Percentiles rank a stretch among this genome's conserved stretches.
Conservation (phyloP, 768 basidiomycete genomes). For the Harrya chromipes region DNA sequence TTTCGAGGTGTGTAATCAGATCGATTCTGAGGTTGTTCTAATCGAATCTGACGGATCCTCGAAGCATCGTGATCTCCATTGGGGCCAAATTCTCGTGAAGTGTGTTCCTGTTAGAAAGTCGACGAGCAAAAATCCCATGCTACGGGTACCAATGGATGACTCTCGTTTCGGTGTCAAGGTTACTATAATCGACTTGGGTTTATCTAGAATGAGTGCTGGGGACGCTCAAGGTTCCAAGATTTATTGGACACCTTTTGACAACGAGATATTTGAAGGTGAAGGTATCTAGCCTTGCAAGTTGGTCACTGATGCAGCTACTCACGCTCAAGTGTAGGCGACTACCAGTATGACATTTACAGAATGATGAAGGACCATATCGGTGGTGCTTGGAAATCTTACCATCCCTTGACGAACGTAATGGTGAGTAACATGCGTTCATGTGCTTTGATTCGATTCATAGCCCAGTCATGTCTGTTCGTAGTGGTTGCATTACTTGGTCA, state of each 20-base stretch:
- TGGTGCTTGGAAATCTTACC: constrained; percentile 69
- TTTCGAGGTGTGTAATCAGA: constrained; percentile 71
- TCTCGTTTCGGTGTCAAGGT: constrained; percentile 62
- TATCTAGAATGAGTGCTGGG: constrained; percentile 76
- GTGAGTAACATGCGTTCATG: constrained; percentile 41
- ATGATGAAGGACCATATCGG: constrained; percentile 69
- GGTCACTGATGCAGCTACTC: constrained; percentile 1
- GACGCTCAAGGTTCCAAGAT: constrained; percentile 43
- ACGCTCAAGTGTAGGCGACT: constrained; percentile 56
- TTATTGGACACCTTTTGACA: constrained; percentile 82
- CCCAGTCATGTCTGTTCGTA: constrained; percentile 32
- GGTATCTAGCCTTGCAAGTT: constrained; percentile 44
- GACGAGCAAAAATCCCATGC: constrained; percentile 32
- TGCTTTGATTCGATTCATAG: constrained; percentile 6
- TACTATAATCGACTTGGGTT: constrained; percentile 92
- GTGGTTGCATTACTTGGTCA: constrained; percentile 89
- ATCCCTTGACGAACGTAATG: constrained; percentile 87
- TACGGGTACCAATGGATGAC: constrained; percentile 61
- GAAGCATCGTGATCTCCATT: constrained; percentile 98
- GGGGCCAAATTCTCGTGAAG: constrained; percentile 92
- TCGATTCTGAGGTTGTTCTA: neutral
- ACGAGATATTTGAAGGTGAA: constrained; percentile 89
- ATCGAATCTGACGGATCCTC: neutral
- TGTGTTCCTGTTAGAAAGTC: constrained; percentile 38
- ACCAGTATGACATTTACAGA: constrained; percentile 94